These are phyloP conservation scores for Paxillus ammoniavirescens DNA, from an alignment of 768 basidiomycete genomes.

Conservation along the genomic window DNA sequence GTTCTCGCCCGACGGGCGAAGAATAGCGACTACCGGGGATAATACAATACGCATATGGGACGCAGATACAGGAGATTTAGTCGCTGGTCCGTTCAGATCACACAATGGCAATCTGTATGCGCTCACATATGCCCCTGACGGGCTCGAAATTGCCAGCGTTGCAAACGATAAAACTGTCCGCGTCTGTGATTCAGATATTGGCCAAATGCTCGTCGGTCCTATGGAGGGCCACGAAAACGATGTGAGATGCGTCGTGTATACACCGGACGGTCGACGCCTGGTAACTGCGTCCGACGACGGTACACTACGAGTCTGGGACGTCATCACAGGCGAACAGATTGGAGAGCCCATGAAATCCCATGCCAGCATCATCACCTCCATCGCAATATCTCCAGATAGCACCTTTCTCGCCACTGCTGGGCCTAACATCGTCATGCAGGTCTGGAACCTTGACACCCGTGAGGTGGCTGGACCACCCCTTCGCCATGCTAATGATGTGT, in stretches of 20 bases:
- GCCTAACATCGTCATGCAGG: constrained; percentile 26
- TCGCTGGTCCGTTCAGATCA: constrained; percentile 27
- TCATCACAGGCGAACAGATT: constrained; percentile 26
- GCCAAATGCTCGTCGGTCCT: constrained; percentile 31
- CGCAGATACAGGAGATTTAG: constrained; percentile 21
- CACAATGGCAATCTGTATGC: constrained; percentile 32
- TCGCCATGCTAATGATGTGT: constrained; percentile 28
- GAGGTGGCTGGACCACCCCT: constrained; percentile 17
- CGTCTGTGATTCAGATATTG: constrained; percentile 34
- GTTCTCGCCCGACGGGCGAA: constrained; percentile 31
- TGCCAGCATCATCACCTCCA: constrained; percentile 28
- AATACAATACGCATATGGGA: constrained; percentile 34
- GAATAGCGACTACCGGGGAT: constrained; percentile 33
- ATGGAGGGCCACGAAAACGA: constrained; percentile 29
- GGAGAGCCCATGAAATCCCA: constrained; percentile 31
- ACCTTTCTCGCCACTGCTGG: constrained; percentile 32
- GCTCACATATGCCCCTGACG: constrained; percentile 38
- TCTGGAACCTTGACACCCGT: constrained; percentile 29
- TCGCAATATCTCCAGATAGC: constrained; percentile 32
- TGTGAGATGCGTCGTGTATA: constrained; percentile 31
- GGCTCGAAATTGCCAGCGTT: constrained; percentile 30
- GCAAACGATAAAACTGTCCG: constrained; percentile 32
- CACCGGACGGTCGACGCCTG: constrained; percentile 26
- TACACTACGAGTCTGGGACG: constrained; percentile 32
- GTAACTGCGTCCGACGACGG: constrained; percentile 30